Base-by-base conservation (phyloP, 768 basidiomycete species). In the Boletales sp. region DNA sequence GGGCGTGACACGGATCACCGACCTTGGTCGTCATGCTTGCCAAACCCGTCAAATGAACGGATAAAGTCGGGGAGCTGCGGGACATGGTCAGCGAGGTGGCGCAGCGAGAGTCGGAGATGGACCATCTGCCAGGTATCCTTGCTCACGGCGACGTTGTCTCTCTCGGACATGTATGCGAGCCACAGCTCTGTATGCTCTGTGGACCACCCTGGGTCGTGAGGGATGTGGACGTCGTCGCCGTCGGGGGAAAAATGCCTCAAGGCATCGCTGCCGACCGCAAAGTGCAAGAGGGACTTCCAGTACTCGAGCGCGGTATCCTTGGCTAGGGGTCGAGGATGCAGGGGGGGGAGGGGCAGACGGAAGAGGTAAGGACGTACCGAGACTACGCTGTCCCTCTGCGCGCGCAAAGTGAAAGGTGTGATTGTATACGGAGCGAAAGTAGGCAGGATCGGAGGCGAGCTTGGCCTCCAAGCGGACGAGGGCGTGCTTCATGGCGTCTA, bases 61-160 rank as follows among this genome's bases (percentile, higher is more conserved):
- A 90, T 72, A 57, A 92, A 93, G 57, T 87, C 87, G 42, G 84
- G 71, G 59, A 94, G 88, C 90, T 92, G 62, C 38, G 50, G 4
- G 49, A 47, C 18, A 39, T 59, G 47, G 58, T 52, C 41, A 17
- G 8, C 14, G 43, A 40, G 14, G 41, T 29, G 30, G 35, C 24
- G 42, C 32, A 45, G 45, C 27, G 34, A 10, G 7, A 34, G 11
- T 34, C 11, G 41, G 69, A 31, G 34, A 10, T 17, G 18, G 43
- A 88, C 90, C 90, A 93, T 92, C 45, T 75, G 68, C 91, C 90
- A 93, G 15, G 87, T 89, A 69, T 92, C 91, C 69, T 87, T 90
- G 70, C 88, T 92, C 30, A 94, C 78, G 5, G 89, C 90, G 62
- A 86, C 87, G 18, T 74, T 74, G 2, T 82, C 83, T 55, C 79